A percentile compares a stretch with the other conserved stretches of the same genome.
phyloP scores from a whole-genome alignment of 2,329 filamentous ascomycete genomes.

The Aspergillus fumigatiaffinis region DNA sequence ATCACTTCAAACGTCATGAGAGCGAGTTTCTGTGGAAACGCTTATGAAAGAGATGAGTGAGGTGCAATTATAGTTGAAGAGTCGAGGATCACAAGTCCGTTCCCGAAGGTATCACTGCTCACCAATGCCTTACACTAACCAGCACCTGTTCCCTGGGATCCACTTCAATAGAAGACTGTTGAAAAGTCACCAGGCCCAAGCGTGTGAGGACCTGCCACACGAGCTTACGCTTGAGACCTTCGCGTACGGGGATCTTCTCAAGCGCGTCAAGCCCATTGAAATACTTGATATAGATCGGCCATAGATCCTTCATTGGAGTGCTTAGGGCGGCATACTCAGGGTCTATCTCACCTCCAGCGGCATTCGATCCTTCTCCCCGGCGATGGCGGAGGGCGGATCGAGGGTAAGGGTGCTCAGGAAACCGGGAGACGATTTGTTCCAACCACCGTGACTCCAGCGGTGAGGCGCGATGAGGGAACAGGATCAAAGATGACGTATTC shows the following conservation, averaged over 20 bases:
- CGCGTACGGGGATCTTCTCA: constrained; percentile 79
- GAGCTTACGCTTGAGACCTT: constrained; percentile 77
- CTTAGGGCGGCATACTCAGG: constrained; percentile 22
- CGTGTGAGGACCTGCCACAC: constrained; percentile 55
- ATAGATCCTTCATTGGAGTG: constrained; percentile 55
- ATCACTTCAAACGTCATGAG: neutral
- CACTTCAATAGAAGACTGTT: constrained; percentile 24
- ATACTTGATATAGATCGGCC: constrained; percentile 74
- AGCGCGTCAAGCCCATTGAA: constrained; percentile 82
- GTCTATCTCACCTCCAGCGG: constrained; percentile 13
- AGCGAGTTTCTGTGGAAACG: neutral
- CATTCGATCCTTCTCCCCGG: constrained; percentile 14
- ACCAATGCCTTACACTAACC: constrained; percentile 68
- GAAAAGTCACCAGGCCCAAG: constrained; percentile 62
- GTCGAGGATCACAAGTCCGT: neutral
- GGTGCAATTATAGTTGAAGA: no score
- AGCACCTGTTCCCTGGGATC: constrained; percentile 43
- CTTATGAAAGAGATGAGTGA: no score
- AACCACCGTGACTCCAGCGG: constrained; percentile 72
- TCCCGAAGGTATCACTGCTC: neutral
- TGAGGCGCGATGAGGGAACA: constrained; percentile 73
- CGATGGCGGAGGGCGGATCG: constrained; percentile 10
- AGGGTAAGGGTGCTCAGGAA: constrained; percentile 27
- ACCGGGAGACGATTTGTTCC: constrained; percentile 42
- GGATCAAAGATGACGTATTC: constrained; percentile 62